Base-by-base conservation (phyloP, 2,329 filamentous ascomycete species). In the Colletotrichum godetiae region DNA sequence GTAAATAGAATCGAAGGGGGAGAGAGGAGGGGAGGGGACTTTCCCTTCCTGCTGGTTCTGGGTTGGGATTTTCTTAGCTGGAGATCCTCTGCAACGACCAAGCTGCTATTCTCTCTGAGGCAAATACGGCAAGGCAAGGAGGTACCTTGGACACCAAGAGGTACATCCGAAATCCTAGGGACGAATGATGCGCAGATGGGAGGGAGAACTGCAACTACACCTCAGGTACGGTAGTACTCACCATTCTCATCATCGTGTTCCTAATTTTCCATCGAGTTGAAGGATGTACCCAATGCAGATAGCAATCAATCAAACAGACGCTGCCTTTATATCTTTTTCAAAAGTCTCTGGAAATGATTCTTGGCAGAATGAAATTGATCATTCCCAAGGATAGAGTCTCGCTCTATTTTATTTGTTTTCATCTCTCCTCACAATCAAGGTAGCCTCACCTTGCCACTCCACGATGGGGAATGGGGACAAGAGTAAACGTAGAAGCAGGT, bases 21-120 rank as follows among this genome's bases (percentile, higher is more conserved):
- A 11, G 49, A 33, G 42, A 27, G 29, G 15, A 31, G 59, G 70
- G 57, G 31, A 62, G 69, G 69, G 69, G 29, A 35, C 68, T 68
- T 42, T n/a, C 13, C 37, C 52, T 68, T 49, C 31, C 42, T 49
- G 19, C 37, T 42, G 13, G 37, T 19, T 19, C 6, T 49, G 27
- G 59, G 27, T 31, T 52, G 42, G 42, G 52, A 13, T 24, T 55
- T 29, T 42, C 24, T 63, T 64, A 65, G 70, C 67, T 65, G 66
- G 70, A 69, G 70, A 73, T 73, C 66, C 59, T 73, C 70, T 68
- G 37, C 64, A 72, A 49, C 57, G 13, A 61, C 46, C 67, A 35
- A 35, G 37, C 46, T 15, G 31, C 29, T 31, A 29, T 13, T 33
- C 33, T 56, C 33, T 35, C 13, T 19, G 12, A 42, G 37, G 37